Conservation (phyloP, 2,329 filamentous ascomycete species). For the Colletotrichum liaoningense region DNA sequence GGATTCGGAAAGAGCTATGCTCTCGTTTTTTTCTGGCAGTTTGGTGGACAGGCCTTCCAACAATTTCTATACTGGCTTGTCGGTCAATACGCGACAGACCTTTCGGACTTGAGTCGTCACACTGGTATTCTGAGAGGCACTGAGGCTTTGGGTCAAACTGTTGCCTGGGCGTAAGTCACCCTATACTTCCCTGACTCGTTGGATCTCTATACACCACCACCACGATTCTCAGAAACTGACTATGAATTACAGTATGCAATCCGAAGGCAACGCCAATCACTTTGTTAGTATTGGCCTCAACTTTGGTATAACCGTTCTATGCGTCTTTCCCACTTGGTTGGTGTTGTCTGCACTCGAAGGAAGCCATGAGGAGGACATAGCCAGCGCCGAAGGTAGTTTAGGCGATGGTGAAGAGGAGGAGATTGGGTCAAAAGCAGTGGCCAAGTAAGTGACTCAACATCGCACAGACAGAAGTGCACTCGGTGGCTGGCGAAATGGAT, state of each 20-base stretch:
- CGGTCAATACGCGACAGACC: slow-evolving; percentile 18
- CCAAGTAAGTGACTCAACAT: neutral
- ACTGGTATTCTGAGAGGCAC: slow-evolving; percentile 18
- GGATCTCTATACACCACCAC: neutral
- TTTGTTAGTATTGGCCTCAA: slow-evolving; percentile 22
- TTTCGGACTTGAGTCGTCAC: slow-evolving; percentile 21
- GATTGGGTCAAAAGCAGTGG: neutral
- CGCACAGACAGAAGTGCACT: too few species aligned
- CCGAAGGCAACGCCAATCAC: slow-evolving; percentile 24
- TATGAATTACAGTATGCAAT: slow-evolving; percentile 5
- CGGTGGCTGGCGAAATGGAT: neutral
- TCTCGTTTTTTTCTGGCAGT: slow-evolving; percentile 23
- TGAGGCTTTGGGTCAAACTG: slow-evolving; percentile 15
- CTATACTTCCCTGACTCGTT: neutral
- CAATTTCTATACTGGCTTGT: slow-evolving; percentile 24
- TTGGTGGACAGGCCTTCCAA: slow-evolving; percentile 23
- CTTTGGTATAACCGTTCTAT: slow-evolving; percentile 14
- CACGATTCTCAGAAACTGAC: neutral
- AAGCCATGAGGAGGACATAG: neutral
- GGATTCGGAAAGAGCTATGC: slow-evolving; percentile 17
- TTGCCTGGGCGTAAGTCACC: slow-evolving; percentile 15
- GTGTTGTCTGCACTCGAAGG: slow-evolving; percentile 13
- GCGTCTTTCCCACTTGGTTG: slow-evolving; percentile 10
- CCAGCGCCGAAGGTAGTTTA: neutral
- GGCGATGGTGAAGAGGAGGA: neutral